Conservation (phyloP, 129 eudicot genomes). For the Artemisia annua region DNA sequence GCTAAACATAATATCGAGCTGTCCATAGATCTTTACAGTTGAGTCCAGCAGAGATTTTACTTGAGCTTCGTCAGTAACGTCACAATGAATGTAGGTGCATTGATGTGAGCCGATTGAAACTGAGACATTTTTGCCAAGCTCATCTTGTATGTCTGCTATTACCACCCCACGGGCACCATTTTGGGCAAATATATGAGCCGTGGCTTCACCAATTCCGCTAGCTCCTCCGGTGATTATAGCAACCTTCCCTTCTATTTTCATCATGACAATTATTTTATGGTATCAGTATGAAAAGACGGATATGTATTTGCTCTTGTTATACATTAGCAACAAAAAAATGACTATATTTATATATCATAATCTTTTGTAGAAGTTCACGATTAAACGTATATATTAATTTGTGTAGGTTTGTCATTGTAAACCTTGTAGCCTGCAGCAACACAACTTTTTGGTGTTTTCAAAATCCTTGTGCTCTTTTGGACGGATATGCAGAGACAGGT, state of each 20-base stretch:
- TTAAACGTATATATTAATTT: too few relatives aligned
- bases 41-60: constrained; percentile 1
- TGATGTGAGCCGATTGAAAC: neutral
- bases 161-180: neutral
- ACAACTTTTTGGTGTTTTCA: too few relatives aligned
- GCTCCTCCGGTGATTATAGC: constrained; percentile 21
- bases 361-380: too few relatives aligned
- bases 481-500: too few relatives aligned
- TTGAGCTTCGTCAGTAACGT: constrained; percentile 1
- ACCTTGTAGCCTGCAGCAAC: too few relatives aligned
- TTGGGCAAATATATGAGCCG: constrained; percentile 8
- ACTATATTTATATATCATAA: too few relatives aligned
- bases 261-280: neutral
- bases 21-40: neutral
- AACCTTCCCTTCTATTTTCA: constrained; percentile 7
- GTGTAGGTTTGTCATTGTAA: too few relatives aligned
- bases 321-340: too few relatives aligned
- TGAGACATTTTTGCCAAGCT: neutral
- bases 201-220: constrained; percentile 14
- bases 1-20: constrained; percentile 10
- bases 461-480: too few relatives aligned
- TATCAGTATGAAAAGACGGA: neutral
- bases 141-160: constrained; percentile 15
- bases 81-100: neutral
- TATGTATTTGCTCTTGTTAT: neutral